A percentile compares a stretch with the other conserved stretches of the same genome.
These are phyloP conservation scores for Eremochloa ophiuroides DNA, from an alignment of 176 grass and related monocot genomes.

Conservation along the genomic window DNA sequence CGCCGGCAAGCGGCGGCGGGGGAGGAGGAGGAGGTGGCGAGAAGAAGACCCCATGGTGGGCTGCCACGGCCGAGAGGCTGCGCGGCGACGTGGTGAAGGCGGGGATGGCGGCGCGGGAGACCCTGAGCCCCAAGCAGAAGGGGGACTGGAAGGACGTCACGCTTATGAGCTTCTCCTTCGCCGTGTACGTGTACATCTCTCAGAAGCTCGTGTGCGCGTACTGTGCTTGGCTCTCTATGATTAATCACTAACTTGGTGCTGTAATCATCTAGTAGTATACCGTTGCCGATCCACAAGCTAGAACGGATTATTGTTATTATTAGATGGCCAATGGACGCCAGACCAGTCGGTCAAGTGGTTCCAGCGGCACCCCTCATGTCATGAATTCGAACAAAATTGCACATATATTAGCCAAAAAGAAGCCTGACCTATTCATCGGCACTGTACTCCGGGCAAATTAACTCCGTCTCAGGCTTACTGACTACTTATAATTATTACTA, in stretches of 20 bases:
- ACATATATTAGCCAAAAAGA: too few species aligned
- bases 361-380: too few species aligned
- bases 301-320: neutral
- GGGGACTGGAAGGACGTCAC: slow-evolving; percentile 78
- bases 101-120: slow-evolving; percentile 41
- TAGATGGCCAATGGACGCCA: too few species aligned
- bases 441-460: slow-evolving; percentile 28
- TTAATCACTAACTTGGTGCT: slow-evolving; percentile 33
- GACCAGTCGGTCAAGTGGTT: too few species aligned
- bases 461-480: slow-evolving; percentile 20
- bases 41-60: slow-evolving; percentile 38
- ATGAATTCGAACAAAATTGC: slow-evolving; percentile 61
- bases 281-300: neutral
- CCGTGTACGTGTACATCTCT: slow-evolving; percentile 82
- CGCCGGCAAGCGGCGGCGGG: neutral
- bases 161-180: slow-evolving; percentile 86
- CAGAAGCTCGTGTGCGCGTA: slow-evolving; percentile 76
- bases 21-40: neutral
- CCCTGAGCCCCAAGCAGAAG: slow-evolving; percentile 59
- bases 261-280: neutral
- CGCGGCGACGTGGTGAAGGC: slow-evolving; percentile 33
- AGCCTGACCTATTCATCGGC: slow-evolving; percentile 28
- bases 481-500: slow-evolving; percentile 5
- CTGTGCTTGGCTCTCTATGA: slow-evolving; percentile 68
- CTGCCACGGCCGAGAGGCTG: slow-evolving; percentile 20